Evolutionary conservation across 345 rosid genomes (phyloP), one percentile per base, ranked within the genome.

Genomic region (Populus euphratica): DNA sequence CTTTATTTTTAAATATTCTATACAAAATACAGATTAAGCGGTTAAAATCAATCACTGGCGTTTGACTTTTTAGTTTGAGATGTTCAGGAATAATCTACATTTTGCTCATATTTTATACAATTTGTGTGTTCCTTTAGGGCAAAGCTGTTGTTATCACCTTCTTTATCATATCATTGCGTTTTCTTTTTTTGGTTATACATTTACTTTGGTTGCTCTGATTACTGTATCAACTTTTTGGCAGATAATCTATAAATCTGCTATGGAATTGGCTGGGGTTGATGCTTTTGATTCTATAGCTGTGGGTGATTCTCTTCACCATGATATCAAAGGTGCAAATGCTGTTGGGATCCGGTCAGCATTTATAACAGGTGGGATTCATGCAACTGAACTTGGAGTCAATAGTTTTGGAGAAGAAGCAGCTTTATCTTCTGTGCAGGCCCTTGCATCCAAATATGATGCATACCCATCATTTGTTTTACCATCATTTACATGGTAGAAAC

Each of bases 271-370:
- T 0, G 91, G 92, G 71, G 83, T 86, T 72, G 88, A 82, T 75
- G 87, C 90, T 54, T 77, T 79, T 4, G 92, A 95, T 36, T 83
- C 86, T 21, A 91, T 93, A 1, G 96, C 91, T 6, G 93, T 94
- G 61, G 98, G 98, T 10, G 98, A 93, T 79, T 95, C 99, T 38
- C 91, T 95, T 79, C 95, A 90, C 88, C 97, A 95, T 70, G 98
- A 95, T 79, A 88, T 95, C 72, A 93, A 87, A 75, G 98, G 97
- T 47, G 98, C 97, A 29, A 95, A 95, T 86, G 88, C 81, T 25
- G 89, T 91, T 47, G 99, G 96, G 70, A 91, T 95, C 79, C 88
- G 84, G 33, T 93, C 97, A 6, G 81, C 84, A 67, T 86, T 95
- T 72, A 83, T 89, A 80, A 87, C 94, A 0, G 91, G 97, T 36